Evolutionary conservation across 139 green algal genomes (phyloP).

Genomic region (Marvania coccoides): DNA sequence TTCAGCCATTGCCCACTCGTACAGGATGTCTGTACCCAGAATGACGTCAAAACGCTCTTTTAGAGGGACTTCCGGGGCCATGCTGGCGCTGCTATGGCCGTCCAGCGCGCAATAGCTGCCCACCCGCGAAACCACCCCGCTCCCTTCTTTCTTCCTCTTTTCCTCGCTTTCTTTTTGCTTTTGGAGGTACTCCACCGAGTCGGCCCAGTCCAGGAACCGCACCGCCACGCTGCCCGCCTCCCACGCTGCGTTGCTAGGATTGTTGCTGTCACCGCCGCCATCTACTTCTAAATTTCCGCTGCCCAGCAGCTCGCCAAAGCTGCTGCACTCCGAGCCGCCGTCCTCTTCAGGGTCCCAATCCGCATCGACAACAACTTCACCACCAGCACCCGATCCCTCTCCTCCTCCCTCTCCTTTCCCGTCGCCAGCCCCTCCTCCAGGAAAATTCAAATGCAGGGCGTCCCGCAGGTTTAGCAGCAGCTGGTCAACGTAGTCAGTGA

Average conservation of each 20-base stretch:
- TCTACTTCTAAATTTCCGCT: not conserved
- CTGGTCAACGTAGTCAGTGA: constrained; percentile 60
- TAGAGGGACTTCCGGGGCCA: constrained; percentile 17
- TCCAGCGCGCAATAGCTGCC: not conserved
- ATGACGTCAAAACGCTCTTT: constrained; percentile 49
- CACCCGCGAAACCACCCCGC: not conserved
- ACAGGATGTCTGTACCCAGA: constrained; percentile 69
- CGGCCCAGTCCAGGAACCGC: constrained; percentile 49
- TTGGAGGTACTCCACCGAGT: constrained; percentile 10
- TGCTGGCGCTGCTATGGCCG: not conserved
- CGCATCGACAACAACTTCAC: not conserved
- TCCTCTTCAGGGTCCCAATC: not conserved
- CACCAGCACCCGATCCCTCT: not conserved
- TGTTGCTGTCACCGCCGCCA: not conserved
- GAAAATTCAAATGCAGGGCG: constrained; percentile 12
- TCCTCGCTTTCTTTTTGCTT: not conserved
- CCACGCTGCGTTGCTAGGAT: constrained; percentile 24
- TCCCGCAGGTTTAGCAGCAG: constrained; percentile 57
- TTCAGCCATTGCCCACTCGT: constrained; percentile 43
- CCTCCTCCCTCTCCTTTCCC: not conserved
- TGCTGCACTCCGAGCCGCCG: too few species aligned
- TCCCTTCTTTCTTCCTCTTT: too few species aligned
- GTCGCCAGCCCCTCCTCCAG: not conserved
- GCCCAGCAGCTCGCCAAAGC: not conserved
- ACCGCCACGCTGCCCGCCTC: constrained; percentile 48